A percentile compares a stretch with the other conserved stretches of the same genome.
phyloP scores from a whole-genome alignment of 345 rosid species.

The Salix brachista region DNA sequence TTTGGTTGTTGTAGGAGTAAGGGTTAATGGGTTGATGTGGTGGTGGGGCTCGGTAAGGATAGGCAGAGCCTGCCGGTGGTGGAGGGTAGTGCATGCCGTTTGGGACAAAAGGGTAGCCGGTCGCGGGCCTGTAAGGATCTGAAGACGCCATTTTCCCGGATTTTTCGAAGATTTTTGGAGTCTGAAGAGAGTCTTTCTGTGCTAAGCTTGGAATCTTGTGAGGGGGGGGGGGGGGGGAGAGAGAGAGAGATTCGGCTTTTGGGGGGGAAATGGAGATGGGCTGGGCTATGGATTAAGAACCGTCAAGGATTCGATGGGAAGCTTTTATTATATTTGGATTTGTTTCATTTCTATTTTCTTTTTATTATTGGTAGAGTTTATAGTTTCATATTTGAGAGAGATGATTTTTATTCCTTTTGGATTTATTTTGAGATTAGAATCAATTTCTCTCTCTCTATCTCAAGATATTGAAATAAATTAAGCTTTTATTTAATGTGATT shows the following conservation, averaged over 20 bases:
- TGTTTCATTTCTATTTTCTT: no score
- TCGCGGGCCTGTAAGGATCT: slow-evolving; percentile 16
- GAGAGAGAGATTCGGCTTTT: neutral
- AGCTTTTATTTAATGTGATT: no score
- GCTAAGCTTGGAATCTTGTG: neutral
- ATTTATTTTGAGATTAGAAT: no score
- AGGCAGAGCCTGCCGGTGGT: neutral
- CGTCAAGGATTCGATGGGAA: neutral
- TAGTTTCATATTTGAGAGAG: no score
- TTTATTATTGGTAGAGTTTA: no score
- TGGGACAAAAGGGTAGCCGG: slow-evolving; percentile 8
- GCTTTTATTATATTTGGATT: neutral
- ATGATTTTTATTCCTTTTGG: no score
- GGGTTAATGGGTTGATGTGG: slow-evolving; percentile 20
- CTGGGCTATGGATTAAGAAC: no score
- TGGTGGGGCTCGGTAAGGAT: slow-evolving; percentile 13
- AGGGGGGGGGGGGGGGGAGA: neutral
- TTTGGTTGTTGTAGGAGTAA: slow-evolving; percentile 32
- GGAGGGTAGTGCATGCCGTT: slow-evolving; percentile 8
- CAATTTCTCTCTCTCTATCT: no score
- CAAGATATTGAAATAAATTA: no score
- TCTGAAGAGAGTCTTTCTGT: neutral
- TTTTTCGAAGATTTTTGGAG: neutral
- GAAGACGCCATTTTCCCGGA: neutral
- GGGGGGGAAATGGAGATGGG: neutral